Conservation (phyloP, 148 eudicot species). For the Polygonum maritimum region DNA sequence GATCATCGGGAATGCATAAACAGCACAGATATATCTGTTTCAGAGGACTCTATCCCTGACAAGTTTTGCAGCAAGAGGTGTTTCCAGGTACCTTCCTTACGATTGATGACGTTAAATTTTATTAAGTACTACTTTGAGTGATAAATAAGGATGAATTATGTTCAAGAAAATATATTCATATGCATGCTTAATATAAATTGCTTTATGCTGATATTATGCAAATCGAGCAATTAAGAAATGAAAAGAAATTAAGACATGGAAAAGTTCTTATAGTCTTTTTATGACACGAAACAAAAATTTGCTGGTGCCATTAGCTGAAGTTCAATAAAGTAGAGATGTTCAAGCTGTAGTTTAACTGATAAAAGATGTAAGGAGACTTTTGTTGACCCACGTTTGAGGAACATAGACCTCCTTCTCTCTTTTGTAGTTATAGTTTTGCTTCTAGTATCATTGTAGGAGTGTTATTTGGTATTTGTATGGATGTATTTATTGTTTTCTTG, state of each 20-base stretch:
- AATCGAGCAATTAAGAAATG: neutral
- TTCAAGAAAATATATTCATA: neutral
- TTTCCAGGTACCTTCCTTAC: slow-evolving; percentile 25
- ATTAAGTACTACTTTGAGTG: neutral
- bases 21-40: slow-evolving; percentile 20
- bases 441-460: neutral
- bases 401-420: neutral
- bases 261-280: neutral
- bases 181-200: neutral
- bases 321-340: neutral
- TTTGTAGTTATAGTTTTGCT: neutral
- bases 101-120: neutral
- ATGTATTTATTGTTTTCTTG: neutral
- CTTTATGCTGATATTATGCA: neutral
- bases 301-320: neutral
- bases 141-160: neutral
- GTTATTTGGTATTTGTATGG: neutral
- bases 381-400: neutral
- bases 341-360: neutral
- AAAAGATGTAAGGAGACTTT: neutral
- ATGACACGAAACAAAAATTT: neutral
- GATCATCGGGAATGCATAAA: slow-evolving; percentile 35
- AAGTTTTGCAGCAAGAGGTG: slow-evolving; percentile 41
- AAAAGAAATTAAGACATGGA: neutral
- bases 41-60: slow-evolving; percentile 17